Evolutionary conservation across 306 rosid genomes (phyloP), one percentile per base, ranked within the genome.

Genomic region (Vicia faba): DNA sequence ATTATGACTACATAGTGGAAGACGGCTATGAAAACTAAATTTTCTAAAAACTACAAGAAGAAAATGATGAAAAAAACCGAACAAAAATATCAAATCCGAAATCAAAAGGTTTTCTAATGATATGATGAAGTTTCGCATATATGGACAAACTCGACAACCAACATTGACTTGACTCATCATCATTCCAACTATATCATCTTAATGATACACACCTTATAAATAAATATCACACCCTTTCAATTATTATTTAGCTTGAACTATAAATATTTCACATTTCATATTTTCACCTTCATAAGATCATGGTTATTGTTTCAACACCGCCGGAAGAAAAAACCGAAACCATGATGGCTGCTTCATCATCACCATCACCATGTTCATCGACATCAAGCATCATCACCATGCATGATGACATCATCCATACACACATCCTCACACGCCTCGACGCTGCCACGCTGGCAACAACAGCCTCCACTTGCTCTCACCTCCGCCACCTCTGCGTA

Each of bases 371-470:
- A 2, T 53, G 35, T 23, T 53, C 59, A 53, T 53, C 53, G 3
- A 11, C 36, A 33, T 65, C 64, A 39, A 62, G 13, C 43, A 72
- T 89, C 69, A 25, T 80, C 58, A 26, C 87, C 73, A 11, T 92
- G 38, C 93, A 83, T 59, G 70, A 86, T 2, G 91, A 92, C 44
- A 61, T 92, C 73, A 76, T 89, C 61, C 86, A 55, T 44, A 40
- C 82, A 15, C 91, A 87, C 73, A 86, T 92, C 78, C 87, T 92
- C 59, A 80, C 76, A 29, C 89, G 84, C 5, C 93, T 92, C 26
- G 96, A 92, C 61, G 89, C 86, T 71, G 77, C 91, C 7, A 57
- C 89, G 25, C 84, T 92, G 0, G 82, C 84, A 46, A 51, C 96
- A 19, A 50, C 80, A 13, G 54, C 87, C 5, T 75, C 88, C 15